Conservation (phyloP, 2,329 filamentous ascomycete genomes). For the Neurospora sp. region DNA sequence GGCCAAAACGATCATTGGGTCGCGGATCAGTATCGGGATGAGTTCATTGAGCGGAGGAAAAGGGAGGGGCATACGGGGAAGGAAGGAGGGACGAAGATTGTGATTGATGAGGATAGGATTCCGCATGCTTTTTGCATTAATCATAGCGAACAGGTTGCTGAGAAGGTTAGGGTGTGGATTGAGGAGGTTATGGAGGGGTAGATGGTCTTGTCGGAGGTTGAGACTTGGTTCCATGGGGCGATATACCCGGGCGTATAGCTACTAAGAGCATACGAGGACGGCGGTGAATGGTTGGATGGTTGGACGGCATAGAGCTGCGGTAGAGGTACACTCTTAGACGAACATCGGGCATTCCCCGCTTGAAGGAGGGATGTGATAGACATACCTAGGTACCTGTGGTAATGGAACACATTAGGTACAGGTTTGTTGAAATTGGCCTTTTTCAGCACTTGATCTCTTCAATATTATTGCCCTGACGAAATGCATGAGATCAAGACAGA, state of each 20-base stretch:
- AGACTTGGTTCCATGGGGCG: neutral
- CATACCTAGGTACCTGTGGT: too few relatives aligned
- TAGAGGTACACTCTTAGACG: too few relatives aligned
- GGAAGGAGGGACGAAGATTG: constrained; percentile 32
- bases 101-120: constrained; percentile 45
- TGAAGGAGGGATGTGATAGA: neutral
- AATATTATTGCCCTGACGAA: too few relatives aligned
- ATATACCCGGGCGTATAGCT: too few relatives aligned
- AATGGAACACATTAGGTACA: too few relatives aligned
- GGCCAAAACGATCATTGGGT: constrained; percentile 55
- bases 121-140: constrained; percentile 54
- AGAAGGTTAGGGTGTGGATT: constrained; percentile 38
- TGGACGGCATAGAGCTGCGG: too few relatives aligned
- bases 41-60: constrained; percentile 38
- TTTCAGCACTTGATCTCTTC: too few relatives aligned
- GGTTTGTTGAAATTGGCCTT: too few relatives aligned
- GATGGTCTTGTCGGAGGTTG: neutral
- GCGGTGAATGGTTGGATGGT: neutral
- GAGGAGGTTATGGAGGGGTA: constrained; percentile 34
- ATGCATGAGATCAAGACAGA: neutral
- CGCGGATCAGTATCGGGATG: constrained; percentile 43
- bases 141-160: constrained; percentile 38
- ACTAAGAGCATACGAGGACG: neutral
- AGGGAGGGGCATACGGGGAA: neutral
- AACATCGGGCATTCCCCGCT: too few relatives aligned